Evolutionary conservation across 345 rosid genomes (phyloP), one percentile per base, ranked within the genome.

Genomic region (Limnanthes douglasii): DNA sequence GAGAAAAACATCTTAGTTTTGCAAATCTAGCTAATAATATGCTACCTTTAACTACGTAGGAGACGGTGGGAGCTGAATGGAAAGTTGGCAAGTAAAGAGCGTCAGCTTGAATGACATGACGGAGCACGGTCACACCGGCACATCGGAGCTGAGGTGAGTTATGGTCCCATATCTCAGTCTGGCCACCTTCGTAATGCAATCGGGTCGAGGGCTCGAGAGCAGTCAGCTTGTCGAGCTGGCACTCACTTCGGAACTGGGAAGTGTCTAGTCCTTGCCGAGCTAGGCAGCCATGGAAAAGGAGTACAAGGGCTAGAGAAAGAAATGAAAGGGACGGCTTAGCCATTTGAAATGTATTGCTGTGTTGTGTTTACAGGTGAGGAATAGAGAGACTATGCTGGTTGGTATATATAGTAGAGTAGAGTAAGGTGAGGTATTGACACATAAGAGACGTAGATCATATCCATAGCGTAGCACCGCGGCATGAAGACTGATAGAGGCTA

Each of bases 81-180:
- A 48, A 73, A 27, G 52, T 34, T 0, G 84, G 94, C 50, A 70
- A 55, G 21, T 42, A 25, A 48, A 81, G 86, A 45, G 80, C 88
- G 14, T 54, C 49, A 3, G 56, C 69, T 15, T 64, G 58, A 31
- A 73, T 69, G 37, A 64, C 57, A 11, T 28, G 25, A 22, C 70
- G 72, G 8, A 43, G 34, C 12, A 68, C 25, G 8, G 73, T 66
- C 4, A 73, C 57, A 8, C 80, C 78, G 1, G 70, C 51, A 43
- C 94, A 77, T 31, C 42, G 70, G 59, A 73, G 69, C 57, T 69
- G 72, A n/a, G 71, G 50, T 22, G 59, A 55, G 40, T 39, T 59
- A 15, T 57, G 61, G 53, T 75, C 54, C 86, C 75, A 73, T 0
- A 57, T 25, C 50, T 80, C 79, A 1, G 64, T 56, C 11, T 37